Base-by-base conservation (phyloP, 2,329 filamentous ascomycete genomes). In the Metarhizium humberi region DNA sequence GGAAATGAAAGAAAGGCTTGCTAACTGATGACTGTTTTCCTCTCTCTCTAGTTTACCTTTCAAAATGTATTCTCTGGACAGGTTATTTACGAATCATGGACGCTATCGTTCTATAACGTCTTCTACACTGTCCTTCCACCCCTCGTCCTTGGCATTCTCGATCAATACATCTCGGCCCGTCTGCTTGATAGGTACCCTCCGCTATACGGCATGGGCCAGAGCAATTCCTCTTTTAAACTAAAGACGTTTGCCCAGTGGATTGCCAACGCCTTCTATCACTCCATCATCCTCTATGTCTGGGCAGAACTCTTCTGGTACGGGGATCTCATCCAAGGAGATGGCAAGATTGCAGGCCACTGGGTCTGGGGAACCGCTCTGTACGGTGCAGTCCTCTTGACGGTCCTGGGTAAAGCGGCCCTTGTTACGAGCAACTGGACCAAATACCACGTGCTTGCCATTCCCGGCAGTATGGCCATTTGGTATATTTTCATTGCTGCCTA, bases 361-460 rank as follows among this genome's bases (percentile, higher is more conserved):
- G 89, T 97, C 3, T 99, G 94, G 94, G 94, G 92, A 56, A 91
- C 91, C 6, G 85, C 87, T n/a, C 78, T 96, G 29, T 99, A 99
- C 75, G 96, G 90, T 1, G 86, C 94, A 6, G 90, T 90, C n/a
- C 82, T 99, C 25, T 82, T 92, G 29, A 97, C 94, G 0, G 92
- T 97, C 0, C 84, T 99, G 4, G 89, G 91, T 59, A 99, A 99
- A 74, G 94, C 94, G 3, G 91, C 90, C 1, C 79, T 99, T 57
- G 89, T 97, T 61, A 96, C 92, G 25, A 96, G 90, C 71, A 92
- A 96, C 72, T 99, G 94, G 94, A 99, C 94, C 50, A 99, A 99
- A 73, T 99, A 96, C 71, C 92, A 95, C 58, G 83, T 99, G 60
- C 82, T 97, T 60, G 91, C 94, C 38, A 99, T 99, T 60, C 94